phyloP scores from a whole-genome alignment of 176 grass and related monocot genomes.

The Coix lacrymajobi region DNA sequence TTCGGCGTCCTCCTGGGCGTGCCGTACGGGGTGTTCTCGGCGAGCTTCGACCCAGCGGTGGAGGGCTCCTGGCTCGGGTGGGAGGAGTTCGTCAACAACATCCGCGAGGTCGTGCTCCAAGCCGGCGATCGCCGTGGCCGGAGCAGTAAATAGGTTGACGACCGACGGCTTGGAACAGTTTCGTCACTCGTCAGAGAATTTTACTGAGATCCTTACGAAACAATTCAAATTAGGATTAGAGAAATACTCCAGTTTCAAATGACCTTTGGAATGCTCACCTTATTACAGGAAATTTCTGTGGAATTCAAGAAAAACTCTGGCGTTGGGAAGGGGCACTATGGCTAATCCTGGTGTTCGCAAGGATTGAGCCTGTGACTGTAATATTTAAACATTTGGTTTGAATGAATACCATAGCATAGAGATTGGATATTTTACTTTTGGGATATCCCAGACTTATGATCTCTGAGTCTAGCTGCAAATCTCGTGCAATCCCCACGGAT shows the following conservation, averaged over 20 bases:
- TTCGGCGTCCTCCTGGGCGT: constrained; percentile 41
- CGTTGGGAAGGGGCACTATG: background rate
- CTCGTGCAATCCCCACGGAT: background rate
- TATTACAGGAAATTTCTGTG: background rate
- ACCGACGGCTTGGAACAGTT: background rate
- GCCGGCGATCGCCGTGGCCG: background rate
- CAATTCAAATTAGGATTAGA: background rate
- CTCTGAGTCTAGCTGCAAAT: background rate
- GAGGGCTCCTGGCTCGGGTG: constrained; percentile 32
- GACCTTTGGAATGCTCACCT: background rate
- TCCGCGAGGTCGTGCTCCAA: constrained; percentile 14
- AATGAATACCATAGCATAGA: background rate
- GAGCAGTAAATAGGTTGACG: background rate
- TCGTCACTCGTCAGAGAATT: background rate
- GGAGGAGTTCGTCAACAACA: constrained; percentile 37
- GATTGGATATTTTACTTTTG: background rate
- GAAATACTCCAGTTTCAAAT: background rate
- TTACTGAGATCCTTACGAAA: background rate
- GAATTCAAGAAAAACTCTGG: background rate
- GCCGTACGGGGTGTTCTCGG: constrained; percentile 40
- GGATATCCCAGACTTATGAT: background rate
- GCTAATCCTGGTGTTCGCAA: background rate
- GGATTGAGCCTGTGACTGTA: background rate
- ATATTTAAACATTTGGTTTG: background rate
- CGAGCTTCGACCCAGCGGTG: constrained; percentile 42